Evolutionary conservation across 805 yeast genomes (phyloP).

Genomic region (Saccharomyces cerevisiae): DNA sequence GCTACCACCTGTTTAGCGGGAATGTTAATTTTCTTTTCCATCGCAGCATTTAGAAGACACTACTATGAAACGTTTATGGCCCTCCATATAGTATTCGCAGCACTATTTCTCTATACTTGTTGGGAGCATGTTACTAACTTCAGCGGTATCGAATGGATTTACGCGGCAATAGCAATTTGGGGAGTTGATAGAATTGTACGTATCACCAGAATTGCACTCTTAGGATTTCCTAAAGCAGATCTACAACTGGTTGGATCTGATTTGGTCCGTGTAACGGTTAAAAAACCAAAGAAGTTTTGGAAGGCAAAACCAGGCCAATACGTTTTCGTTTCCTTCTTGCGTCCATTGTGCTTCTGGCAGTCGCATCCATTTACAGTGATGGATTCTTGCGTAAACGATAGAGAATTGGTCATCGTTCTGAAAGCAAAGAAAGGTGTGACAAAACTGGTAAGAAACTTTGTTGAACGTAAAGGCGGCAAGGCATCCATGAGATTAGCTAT

Average conservation of each 20-base stretch:
- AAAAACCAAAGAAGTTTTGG: constrained; percentile 24
- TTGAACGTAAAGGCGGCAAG: constrained; percentile 22
- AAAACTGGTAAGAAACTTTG: constrained; percentile 24
- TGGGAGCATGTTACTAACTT: constrained; percentile 41
- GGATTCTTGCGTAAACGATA: constrained; percentile 26
- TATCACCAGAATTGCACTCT: constrained; percentile 24
- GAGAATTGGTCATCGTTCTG: constrained; percentile 34
- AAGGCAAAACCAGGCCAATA: constrained; percentile 37
- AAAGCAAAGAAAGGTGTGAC: constrained; percentile 45
- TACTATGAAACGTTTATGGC: constrained; percentile 41
- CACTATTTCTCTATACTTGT: constrained; percentile 36
- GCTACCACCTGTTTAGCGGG: constrained; percentile 27
- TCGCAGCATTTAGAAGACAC: constrained; percentile 28
- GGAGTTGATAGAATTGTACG: constrained; percentile 35
- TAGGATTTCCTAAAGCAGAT: constrained; percentile 17
- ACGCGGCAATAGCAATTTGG: constrained; percentile 36
- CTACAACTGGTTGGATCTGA: constrained; percentile 14
- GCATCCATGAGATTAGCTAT: constrained; percentile 32
- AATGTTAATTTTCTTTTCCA: constrained; percentile 27
- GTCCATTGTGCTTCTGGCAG: constrained; percentile 43
- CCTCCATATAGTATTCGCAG: constrained; percentile 36
- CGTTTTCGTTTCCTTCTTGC: constrained; percentile 40
- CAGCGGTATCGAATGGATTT: constrained; percentile 37
- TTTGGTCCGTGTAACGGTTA: constrained; percentile 13
- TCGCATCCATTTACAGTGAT: constrained; percentile 51